These are phyloP conservation scores for Aphelidium insulamus DNA, from an alignment of 371 early-diverging fungal species.

Conservation along the genomic window DNA sequence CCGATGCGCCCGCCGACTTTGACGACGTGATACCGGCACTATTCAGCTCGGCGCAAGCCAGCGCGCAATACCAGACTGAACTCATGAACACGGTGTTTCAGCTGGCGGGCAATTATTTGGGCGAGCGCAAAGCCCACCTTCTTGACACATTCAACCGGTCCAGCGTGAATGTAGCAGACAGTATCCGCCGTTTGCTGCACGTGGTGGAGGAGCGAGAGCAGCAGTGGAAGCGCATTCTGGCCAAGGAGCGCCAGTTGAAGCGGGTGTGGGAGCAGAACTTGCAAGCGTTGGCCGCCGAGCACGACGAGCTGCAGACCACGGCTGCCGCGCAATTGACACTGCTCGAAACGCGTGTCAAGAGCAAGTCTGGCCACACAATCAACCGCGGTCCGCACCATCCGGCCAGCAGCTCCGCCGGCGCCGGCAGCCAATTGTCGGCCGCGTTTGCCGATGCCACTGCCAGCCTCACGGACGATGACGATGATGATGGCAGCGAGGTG, in stretches of 20 bases:
- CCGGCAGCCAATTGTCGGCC: not conserved
- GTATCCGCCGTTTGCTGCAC: no score
- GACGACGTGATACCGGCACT: no score
- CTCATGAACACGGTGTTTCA: no score
- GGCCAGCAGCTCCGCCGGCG: not conserved
- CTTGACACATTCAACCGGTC: no score
- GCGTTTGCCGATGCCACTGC: not conserved
- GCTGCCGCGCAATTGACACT: no score
- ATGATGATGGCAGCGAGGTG: constrained; percentile 25
- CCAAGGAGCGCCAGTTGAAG: constrained; percentile 9
- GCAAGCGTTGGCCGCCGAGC: constrained; percentile 5
- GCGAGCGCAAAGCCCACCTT: no score
- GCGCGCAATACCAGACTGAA: no score
- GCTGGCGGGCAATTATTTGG: no score
- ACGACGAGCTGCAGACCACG: constrained; percentile 6
- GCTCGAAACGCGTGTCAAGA: not conserved
- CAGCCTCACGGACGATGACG: constrained; percentile 7
- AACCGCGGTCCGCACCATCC: not conserved
- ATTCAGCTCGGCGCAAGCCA: no score
- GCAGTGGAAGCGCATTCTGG: constrained; percentile 7
- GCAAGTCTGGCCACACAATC: not conserved
- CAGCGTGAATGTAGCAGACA: no score
- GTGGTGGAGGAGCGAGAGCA: constrained; percentile 9
- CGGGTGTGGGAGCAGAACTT: constrained; percentile 6
- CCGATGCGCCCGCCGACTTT: no score